Conservation (phyloP, 2,329 filamentous ascomycete genomes). For the Leptodontidium sp. region DNA sequence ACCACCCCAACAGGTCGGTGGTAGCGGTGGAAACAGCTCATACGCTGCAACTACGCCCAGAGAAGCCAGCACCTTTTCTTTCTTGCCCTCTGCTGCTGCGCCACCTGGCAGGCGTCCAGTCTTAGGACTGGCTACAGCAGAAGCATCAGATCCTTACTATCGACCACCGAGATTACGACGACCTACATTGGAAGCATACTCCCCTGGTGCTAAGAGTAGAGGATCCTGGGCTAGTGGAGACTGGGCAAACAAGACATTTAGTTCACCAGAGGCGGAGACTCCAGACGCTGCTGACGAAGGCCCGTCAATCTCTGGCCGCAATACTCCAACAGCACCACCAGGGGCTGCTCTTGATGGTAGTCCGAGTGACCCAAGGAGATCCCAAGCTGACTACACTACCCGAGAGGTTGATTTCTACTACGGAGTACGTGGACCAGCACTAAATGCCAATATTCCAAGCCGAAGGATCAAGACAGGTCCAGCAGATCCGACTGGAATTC, state of each 20-base stretch:
- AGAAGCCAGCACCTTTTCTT: conserved; percentile 76
- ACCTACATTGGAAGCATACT: conserved; percentile 63
- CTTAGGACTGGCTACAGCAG: conserved; percentile 56
- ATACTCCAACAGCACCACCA: conserved; percentile 56
- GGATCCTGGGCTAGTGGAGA: conserved; percentile 56
- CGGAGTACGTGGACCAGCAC: conserved; percentile 84
- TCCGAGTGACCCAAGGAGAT: conserved; percentile 39
- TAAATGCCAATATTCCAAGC: conserved; percentile 82
- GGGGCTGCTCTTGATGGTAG: conserved; percentile 36
- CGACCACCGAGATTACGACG: conserved; percentile 79
- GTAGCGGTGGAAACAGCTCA: conserved; percentile 62
- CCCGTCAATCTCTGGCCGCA: conserved; percentile 53
- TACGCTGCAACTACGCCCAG: conserved; percentile 78
- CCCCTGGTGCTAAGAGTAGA: conserved; percentile 52
- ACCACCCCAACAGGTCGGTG: conserved; percentile 52
- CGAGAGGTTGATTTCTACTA: conserved; percentile 98
- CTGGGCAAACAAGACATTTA: conserved; percentile 51
- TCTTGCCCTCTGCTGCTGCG: conserved; percentile 59
- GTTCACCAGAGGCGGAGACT: conserved; percentile 42
- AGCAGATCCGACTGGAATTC: conserved; percentile 90
- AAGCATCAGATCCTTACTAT: conserved; percentile 82
- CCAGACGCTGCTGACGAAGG: conserved; percentile 54
- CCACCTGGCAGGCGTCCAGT: conserved; percentile 49
- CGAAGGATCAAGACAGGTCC: conserved; percentile 92
- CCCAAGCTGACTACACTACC: conserved; percentile 84